Percentiles rank a stretch among this genome's conserved stretches.
phyloP scores from a whole-genome alignment of 805 yeast genomes.

The Cyberlindnera suaveolens region DNA sequence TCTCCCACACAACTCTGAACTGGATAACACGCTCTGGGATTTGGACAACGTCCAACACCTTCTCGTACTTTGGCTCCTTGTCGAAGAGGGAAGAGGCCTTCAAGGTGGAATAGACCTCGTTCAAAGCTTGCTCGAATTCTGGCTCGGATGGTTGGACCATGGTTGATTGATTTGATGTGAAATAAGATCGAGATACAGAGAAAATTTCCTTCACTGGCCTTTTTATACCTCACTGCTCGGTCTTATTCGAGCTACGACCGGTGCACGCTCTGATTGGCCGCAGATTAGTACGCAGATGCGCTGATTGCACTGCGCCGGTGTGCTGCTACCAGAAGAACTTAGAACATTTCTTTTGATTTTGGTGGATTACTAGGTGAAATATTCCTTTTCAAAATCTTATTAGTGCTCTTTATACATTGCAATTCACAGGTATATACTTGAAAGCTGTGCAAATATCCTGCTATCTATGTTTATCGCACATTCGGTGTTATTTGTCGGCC shows the following conservation, averaged over 20 bases:
- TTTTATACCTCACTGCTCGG: slow-evolving; percentile 6
- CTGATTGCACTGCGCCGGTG: slow-evolving; percentile 12
- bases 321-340: slow-evolving; percentile 6
- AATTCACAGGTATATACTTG: too few relatives aligned
- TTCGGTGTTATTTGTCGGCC: too few relatives aligned
- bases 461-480: too few relatives aligned
- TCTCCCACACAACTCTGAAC: slow-evolving; percentile 98
- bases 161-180: slow-evolving; percentile 15
- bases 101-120: slow-evolving; percentile 83
- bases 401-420: too few relatives aligned
- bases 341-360: not conserved
- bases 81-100: slow-evolving; percentile 87
- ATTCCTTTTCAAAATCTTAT: too few relatives aligned
- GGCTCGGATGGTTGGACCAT: slow-evolving; percentile 91
- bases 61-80: slow-evolving; percentile 84
- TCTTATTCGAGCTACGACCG: slow-evolving; percentile 1
- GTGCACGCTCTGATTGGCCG: slow-evolving; percentile 15
- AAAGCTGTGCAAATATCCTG: too few relatives aligned
- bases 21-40: slow-evolving; percentile 95
- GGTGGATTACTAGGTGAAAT: not conserved
- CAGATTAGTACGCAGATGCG: slow-evolving; percentile 11
- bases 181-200: not conserved
- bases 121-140: slow-evolving; percentile 97
- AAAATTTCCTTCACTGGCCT: not conserved
- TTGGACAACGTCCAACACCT: slow-evolving; percentile 83